phyloP scores from a whole-genome alignment of 2,329 filamentous ascomycete genomes.

The Hypoxylon sp. region DNA sequence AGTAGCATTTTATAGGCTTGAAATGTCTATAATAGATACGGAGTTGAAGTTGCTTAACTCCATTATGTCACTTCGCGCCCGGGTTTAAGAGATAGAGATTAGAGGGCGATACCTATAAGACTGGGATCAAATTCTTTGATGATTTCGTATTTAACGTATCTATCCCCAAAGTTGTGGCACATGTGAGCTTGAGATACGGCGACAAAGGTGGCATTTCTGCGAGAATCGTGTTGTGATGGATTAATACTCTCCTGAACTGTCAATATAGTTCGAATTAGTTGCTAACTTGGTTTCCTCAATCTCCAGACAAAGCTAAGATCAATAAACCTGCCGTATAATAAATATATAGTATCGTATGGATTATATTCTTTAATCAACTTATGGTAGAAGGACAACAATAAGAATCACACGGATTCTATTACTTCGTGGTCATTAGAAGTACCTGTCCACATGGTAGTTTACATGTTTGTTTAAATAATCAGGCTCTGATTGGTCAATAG shows the following conservation, averaged over 20 bases:
- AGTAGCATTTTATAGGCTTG: neutral
- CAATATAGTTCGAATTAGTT: neutral
- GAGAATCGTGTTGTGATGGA: neutral
- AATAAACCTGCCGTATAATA: neutral
- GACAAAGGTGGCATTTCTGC: neutral
- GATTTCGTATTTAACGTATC: neutral
- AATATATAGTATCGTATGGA: neutral
- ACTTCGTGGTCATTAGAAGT: neutral
- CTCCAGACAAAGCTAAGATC: neutral
- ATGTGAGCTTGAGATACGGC: neutral
- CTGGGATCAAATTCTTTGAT: neutral
- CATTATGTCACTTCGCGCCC: conserved; percentile 21
- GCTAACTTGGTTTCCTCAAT: neutral
- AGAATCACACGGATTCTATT: neutral
- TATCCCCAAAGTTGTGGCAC: neutral
- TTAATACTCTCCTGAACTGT: neutral
- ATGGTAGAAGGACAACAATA: neutral
- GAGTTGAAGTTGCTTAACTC: conserved; percentile 36
- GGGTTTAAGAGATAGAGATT: conserved; percentile 21
- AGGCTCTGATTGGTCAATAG: conserved; percentile 37
- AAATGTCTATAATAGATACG: conserved; percentile 11
- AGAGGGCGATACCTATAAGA: neutral
- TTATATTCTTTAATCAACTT: neutral
- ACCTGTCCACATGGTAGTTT: neutral
- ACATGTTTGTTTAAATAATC: neutral